Base-by-base conservation (phyloP, 495 filamentous ascomycete genomes). In the Trichocladium uniseriatum region DNA sequence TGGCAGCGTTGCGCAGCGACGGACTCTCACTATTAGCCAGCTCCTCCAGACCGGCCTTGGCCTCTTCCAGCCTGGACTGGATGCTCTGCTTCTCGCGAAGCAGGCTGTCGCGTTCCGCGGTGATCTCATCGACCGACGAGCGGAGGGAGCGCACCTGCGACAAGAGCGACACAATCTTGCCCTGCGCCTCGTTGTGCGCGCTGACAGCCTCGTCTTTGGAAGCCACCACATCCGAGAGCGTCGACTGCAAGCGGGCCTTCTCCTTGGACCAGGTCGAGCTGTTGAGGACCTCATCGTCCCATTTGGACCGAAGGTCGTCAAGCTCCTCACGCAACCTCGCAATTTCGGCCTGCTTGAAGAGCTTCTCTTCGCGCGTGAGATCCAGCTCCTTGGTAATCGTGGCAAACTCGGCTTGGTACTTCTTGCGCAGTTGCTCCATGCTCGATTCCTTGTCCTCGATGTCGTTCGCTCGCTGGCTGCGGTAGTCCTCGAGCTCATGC, bases 251-350 rank as follows among this genome's bases (percentile, higher is more conserved):
- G 6, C 92, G 81, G 4, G 87, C 74, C 69, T 98, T 98, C 71
- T 98, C 92, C 71, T 98, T 98, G 28, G 89, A 89, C 92, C 92
- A 98, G 1, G 92, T 92, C 0, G 89, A 94, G 66, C 86, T 91
- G 62, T 98, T 98, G 58, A 98, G 81, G 16, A 97, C 89, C 67
- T 98, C 92, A 58, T 98, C 86, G 61, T 98, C 94, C 94, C 94
- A 98, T 64, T 96, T 97, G 51, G 83, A 88, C 42, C 92, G 83
- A 18, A 97, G 81, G 54, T 94, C 88, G 54, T 98, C 92, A 14
- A 97, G 78, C 62, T 98, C 92, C 59, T 97, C 92, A 5, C 94
- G 81, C 39, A 98, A 75, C 22, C 87, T 79, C 10, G 82, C 70
- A 52, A 80, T 84, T 60, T 88, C 83, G 19, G 68, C 64, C 58